Conservation (phyloP, 371 early-diverging fungal genomes). For the Rhizopus arrhizus region DNA sequence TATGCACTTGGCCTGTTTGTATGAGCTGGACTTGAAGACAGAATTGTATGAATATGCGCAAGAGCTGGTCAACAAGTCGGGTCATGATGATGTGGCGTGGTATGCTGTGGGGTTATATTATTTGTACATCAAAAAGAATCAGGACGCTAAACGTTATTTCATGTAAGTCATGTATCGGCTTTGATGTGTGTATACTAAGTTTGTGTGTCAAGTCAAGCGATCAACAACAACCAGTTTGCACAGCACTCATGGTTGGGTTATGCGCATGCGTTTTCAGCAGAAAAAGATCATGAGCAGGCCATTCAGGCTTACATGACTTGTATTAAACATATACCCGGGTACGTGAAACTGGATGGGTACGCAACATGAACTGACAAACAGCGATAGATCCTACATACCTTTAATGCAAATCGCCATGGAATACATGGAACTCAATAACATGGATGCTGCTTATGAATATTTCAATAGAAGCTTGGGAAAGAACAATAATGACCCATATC, state of each 20-base stretch:
- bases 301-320: slow-evolving; percentile 73
- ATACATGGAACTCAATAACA: slow-evolving; percentile 61
- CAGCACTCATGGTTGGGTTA: slow-evolving; percentile 78
- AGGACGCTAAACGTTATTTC: slow-evolving; percentile 67
- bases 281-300: slow-evolving; percentile 79
- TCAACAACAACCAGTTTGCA: slow-evolving; percentile 62
- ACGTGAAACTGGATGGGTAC: slow-evolving; percentile 11
- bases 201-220: slow-evolving; percentile 51
- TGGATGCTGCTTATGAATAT: slow-evolving; percentile 59
- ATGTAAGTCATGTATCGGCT: slow-evolving; percentile 29
- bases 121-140: slow-evolving; percentile 54
- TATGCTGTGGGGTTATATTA: slow-evolving; percentile 81
- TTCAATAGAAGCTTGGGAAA: slow-evolving; percentile 53
- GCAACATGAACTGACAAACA: neutral
- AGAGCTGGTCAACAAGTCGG: slow-evolving; percentile 32
- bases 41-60: slow-evolving; percentile 64
- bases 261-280: slow-evolving; percentile 78
- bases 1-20: slow-evolving; percentile 65
- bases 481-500: slow-evolving; percentile 62
- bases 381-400: slow-evolving; percentile 66
- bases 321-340: slow-evolving; percentile 68
- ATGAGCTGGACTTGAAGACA: slow-evolving; percentile 60
- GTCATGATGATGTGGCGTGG: slow-evolving; percentile 56
- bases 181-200: slow-evolving; percentile 2
- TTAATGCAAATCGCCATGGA: slow-evolving; percentile 77